Evolutionary conservation across 257 asterid genomes (phyloP), one percentile per base, ranked within the genome.

Genomic region (Solanum appendiculatum): DNA sequence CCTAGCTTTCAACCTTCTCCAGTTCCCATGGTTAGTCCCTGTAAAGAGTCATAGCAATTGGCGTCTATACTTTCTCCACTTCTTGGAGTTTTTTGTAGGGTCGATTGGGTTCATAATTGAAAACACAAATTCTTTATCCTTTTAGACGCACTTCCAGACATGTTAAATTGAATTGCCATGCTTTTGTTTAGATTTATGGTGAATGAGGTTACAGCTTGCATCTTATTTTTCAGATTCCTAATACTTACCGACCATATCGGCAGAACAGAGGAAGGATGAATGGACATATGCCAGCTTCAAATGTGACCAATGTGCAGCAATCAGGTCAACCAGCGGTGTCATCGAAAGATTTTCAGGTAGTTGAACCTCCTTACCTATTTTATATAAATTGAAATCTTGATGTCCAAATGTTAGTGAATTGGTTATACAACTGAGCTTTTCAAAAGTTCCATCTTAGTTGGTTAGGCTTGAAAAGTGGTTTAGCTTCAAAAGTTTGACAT

Each of bases 251-350:
- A 89, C 93, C 87, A n/a, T 90, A 86, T 39, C 89, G 95, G 86
- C 99, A 88, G 84, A 91, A 91, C 90, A 90, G 97, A 86, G 96
- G 94, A 86, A 94, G 95, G 91, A 87, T 89, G 89, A 90, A 90
- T 15, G 94, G 94, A 27, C 88, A 91, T 88, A 66, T 69, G 63
- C 85, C 73, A 73, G 87, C 86, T 56, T 39, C 95, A 40, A 90
- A 88, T 64, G 88, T 88, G 20, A 44, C 92, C 29, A 48, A 15
- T 48, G 85, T 48, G 68, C 44, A 81, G 68, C 91, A 86, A 83
- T 87, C 92, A 29, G 15, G 91, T 88, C 93, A 86, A 86, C 68
- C 90, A 83, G 84, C 89, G 66, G 82, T 90, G 86, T 87, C 89
- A 21, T 86, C 93, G 16, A 94, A 91, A 77, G 98, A 90, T 86